Evolutionary conservation across 805 yeast species (phyloP).

Genomic region (Schwanniomyces sp.): DNA sequence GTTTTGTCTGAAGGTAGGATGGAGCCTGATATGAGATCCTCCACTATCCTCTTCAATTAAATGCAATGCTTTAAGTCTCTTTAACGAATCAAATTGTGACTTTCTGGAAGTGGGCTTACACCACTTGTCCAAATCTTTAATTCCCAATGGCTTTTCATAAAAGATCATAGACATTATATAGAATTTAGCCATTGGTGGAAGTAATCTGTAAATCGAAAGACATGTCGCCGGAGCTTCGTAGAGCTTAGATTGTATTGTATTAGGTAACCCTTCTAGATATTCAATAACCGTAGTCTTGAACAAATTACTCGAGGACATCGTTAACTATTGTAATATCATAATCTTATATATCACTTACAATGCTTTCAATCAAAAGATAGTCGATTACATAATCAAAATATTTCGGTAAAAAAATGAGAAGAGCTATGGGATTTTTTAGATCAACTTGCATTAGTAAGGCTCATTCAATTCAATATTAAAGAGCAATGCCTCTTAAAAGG

Average conservation of each 20-base stretch:
- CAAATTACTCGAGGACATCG: constrained; percentile 23
- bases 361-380: too few species aligned
- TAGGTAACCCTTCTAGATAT: constrained; percentile 87
- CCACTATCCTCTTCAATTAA: constrained; percentile 61
- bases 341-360: too few species aligned
- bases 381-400: constrained; percentile 4
- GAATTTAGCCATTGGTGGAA: constrained; percentile 88
- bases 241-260: constrained; percentile 75
- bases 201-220: constrained; percentile 83
- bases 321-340: background rate
- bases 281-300: constrained; percentile 79
- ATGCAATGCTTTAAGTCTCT: constrained; percentile 74
- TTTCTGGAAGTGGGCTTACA: constrained; percentile 59
- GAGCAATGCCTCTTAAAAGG: constrained; percentile 12
- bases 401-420: constrained; percentile 3
- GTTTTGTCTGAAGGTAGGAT: constrained; percentile 71
- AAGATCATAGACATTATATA: constrained; percentile 85
- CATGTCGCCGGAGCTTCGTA: constrained; percentile 90
- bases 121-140: constrained; percentile 73
- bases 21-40: constrained; percentile 52
- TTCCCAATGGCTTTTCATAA: constrained; percentile 68
- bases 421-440: background rate
- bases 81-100: constrained; percentile 73
- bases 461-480: background rate
- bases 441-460: background rate